Base-by-base conservation (phyloP, 441 rosid genomes). In the Pelargonium cotyledonis region DNA sequence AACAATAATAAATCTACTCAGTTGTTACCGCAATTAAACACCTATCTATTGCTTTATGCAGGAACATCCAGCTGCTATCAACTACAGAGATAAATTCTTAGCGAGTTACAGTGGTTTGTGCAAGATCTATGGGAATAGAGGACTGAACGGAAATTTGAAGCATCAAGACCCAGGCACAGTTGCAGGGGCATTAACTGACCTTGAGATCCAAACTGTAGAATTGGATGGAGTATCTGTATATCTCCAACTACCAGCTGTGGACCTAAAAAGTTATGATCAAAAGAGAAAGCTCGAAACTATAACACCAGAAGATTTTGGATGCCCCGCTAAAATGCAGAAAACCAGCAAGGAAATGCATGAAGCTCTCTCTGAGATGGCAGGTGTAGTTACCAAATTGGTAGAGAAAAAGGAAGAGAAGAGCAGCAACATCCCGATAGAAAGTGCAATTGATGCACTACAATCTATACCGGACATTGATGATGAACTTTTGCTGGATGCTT, bases 401-500 rank as follows among this genome's bases (percentile, higher is more conserved):
- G 38, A 31, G 38, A 60, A 67, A 38, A 74, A 8, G 74, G 83
- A 75, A 6, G 82, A 73, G 35, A 76, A 41, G 64, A 81, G 69
- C 61, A 81, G 68, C 57, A 21, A 29, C 31, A 65, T 68, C 5
- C 57, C 83, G 11, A 76, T 85, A 51, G 91, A 79, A 71, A 76
- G 61, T 67, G 86, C 88, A 15, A 80, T 88, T 21, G 79, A 76
- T 68, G 91, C 87, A 19, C 85, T 91, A 40, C 96, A 91, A 80
- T 89, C 83, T 12, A 77, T 90, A 65, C 86, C 90, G 0, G 88
- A 83, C 72, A 83, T 91, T 51, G 95, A 89, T 40, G 97, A 89
- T 46, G 91, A 91, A 35, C 84, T 93, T 58, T 58, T 89, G 78
- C 71, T 93, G 70, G 97, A 90, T 82, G 97, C 89, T 46, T 89